Base-by-base conservation (phyloP, 2,329 filamentous ascomycete genomes). In the Periconia macrospinosa region DNA sequence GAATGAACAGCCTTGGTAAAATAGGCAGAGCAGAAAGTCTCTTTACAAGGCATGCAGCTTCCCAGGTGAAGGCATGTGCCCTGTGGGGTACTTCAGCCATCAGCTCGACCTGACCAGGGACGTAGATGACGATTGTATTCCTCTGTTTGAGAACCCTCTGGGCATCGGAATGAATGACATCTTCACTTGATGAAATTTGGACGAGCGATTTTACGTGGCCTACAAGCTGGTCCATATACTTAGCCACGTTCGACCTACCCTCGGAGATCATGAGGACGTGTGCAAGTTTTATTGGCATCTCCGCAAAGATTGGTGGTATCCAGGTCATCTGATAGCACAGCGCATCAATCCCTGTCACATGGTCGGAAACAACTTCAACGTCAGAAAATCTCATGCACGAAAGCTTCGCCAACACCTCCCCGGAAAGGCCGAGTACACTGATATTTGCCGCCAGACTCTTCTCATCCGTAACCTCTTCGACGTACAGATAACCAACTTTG, bases 261-360 rank as follows among this genome's bases (percentile, higher is more conserved):
- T 64, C 58, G 3, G 50, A 70, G 2, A 73, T 52, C 10, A 74
- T 49, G 13, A 71, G 52, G 6, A 66, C 61, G 9, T 68, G 53
- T 2, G 53, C 54, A 14, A 71, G 54, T 1, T 49, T 17, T 2
- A 71, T 47, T 2, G 70, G 66, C n/a, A 67, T 61, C 50, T 75
- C 71, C 0, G 68, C 55, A 6, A 73, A 66, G 7, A 45, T 55
- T 1, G 70, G 71, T 11, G 75, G 72, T 3, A 73, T 59, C 76
- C 76, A 78, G 7, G 71, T 66, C 5, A 78, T 43, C 14, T 65
- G 64, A 54, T 77, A 73, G 9, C 75, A 71, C 0, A 78, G 59
- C 18, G 68, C 63, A 10, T 71, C 67, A 1, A 71, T 51, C 15
- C 57, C 49, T 19, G 18, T 53, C 30, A 59, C 67, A 9, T 60